Evolutionary conservation across 148 eudicot species (phyloP).

Genomic region (Silene uniflora): DNA sequence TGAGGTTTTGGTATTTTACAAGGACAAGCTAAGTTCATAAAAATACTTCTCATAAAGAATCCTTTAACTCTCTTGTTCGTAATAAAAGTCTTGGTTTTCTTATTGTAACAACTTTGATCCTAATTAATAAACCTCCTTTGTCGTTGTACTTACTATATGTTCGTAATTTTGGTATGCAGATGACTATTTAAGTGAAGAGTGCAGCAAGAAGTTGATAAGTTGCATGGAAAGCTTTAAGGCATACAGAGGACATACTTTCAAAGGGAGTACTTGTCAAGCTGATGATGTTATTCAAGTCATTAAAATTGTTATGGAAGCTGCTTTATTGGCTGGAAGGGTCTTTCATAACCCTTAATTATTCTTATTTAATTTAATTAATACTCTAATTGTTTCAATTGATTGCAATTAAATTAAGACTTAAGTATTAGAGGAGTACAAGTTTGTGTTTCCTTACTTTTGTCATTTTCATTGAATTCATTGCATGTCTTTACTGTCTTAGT

Average conservation of each 20-base stretch:
- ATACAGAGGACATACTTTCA: conserved; percentile 39
- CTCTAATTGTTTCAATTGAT: neutral
- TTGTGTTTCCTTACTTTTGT: neutral
- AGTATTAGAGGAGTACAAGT: neutral
- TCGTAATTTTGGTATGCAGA: too few species aligned
- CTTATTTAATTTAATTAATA: neutral
- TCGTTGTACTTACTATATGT: too few species aligned
- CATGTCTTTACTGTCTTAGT: too few species aligned
- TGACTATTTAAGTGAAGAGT: conserved; percentile 47
- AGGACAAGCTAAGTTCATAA: too few species aligned
- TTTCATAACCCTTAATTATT: conserved; percentile 39
- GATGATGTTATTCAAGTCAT: conserved; percentile 43
- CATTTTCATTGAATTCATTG: neutral
- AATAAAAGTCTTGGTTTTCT: too few species aligned
- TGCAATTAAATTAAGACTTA: neutral
- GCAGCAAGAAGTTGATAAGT: conserved; percentile 42
- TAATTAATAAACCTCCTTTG: too few species aligned
- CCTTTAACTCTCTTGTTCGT: too few species aligned
- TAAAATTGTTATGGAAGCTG: conserved; percentile 48
- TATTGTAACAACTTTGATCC: too few species aligned
- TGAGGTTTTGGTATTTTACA: too few species aligned
- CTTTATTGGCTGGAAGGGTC: conserved; percentile 50
- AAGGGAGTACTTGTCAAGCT: conserved; percentile 47
- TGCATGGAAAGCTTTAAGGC: conserved; percentile 40
- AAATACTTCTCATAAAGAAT: too few species aligned